Base-by-base conservation (phyloP, 345 rosid species). In the Eucalyptus cloeziana region DNA sequence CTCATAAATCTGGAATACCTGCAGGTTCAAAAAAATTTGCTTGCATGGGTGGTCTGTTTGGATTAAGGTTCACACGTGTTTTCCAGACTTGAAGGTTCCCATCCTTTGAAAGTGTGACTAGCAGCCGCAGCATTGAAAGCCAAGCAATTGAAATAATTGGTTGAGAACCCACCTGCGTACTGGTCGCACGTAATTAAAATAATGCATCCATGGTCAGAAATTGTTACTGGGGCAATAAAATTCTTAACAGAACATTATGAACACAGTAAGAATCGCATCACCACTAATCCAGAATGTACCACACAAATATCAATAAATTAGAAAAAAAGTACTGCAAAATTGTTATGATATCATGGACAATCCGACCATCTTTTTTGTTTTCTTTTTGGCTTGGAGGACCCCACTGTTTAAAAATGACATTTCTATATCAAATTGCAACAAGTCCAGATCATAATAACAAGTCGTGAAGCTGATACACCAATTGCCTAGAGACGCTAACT, bases 61-160 rank as follows among this genome's bases (percentile, higher is more conserved):
- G 98, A 93, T 98, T 95, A 60, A 95, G 92, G 16, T 92, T 91
- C 87, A 94, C 93, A 62, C 98, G 93, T 76, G 98, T 97, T 92
- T 95, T 98, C 99, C 99, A 98, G 50, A 95, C 98, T 91, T 98
- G 99, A 92, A 98, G 94, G 89, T 94, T 91, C 87, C 99, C 99
- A 93, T 98, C 99, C 94, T 93, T 97, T 87, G 96, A 95, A 85
- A 98, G 94, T 88, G 98, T 95, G 88, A 97, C 94, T 91, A 97
- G 98, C 85, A 96, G 91, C 90, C 95, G 96, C 93, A 94, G 92
- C 94, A 94, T 90, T 30, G 99, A 91, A 81, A 97, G 95, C 99
- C 99, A 98, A 86, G 99, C 92, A 91, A 97, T 90, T 89, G 99
- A 96, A 87, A 94, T 92, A 80, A 98, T 96, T 91, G 99, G 97